Evolutionary conservation across 148 eudicot genomes (phyloP).

Genomic region (Rhododendron vialii): DNA sequence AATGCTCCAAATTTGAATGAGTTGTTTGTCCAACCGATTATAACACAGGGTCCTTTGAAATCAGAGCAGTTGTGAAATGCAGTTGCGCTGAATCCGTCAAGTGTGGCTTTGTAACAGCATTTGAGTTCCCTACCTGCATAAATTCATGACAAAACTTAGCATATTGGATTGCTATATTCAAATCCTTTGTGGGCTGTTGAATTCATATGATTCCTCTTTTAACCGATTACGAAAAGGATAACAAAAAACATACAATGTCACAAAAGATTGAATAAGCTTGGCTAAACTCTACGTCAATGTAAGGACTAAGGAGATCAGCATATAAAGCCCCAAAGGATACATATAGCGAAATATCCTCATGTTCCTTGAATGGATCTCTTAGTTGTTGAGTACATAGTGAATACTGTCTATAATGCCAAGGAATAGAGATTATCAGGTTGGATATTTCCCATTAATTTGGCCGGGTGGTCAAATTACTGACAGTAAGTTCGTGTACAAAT

Average conservation of each 20-base stretch:
- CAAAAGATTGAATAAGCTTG: no score
- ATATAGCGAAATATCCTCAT: neutral
- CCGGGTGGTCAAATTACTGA: no score
- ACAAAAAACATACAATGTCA: neutral
- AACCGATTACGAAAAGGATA: neutral
- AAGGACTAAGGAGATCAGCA: neutral
- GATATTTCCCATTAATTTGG: no score
- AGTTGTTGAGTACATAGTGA: neutral
- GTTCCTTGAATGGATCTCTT: no score
- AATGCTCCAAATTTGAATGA: conserved; percentile 87
- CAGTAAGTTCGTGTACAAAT: neutral
- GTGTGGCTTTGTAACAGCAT: conserved; percentile 87
- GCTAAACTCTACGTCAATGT: no score
- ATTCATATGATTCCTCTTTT: neutral
- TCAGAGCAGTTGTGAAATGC: conserved; percentile 77
- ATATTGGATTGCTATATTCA: neutral
- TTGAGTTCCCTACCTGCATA: conserved; percentile 70
- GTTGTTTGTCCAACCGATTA: conserved; percentile 69
- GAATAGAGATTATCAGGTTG: no score
- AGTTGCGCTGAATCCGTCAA: conserved; percentile 79
- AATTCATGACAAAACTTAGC: neutral
- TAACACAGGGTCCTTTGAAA: conserved; percentile 94
- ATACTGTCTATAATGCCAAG: no score
- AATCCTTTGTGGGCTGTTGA: neutral
- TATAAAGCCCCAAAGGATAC: neutral